phyloP scores from a whole-genome alignment of 192 early-diverging fungal species.

The Geranomyces michiganensis region DNA sequence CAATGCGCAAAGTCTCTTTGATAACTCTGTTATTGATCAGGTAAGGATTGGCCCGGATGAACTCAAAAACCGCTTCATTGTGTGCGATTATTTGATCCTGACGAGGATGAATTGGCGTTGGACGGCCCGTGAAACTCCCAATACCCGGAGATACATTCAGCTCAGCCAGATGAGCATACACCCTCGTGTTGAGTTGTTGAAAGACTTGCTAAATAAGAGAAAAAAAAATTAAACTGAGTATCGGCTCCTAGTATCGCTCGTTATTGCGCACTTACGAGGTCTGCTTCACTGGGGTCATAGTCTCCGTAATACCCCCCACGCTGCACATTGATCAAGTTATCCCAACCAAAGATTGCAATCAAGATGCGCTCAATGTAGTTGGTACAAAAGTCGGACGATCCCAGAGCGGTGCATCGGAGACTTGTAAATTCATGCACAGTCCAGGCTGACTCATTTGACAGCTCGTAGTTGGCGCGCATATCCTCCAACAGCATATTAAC shows the following conservation, averaged over 20 bases:
- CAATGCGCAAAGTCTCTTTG: too few relatives aligned
- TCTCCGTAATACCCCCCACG: conserved; percentile 19
- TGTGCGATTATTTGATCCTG: too few relatives aligned
- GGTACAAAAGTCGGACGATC: not conserved
- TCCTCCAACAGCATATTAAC: not conserved
- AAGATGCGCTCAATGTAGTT: conserved; percentile 9
- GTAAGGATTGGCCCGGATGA: too few relatives aligned
- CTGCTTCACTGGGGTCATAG: conserved; percentile 1
- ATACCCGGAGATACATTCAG: too few relatives aligned
- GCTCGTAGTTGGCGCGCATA: not conserved
- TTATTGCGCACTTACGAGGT: conserved; percentile 1
- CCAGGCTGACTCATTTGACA: not conserved
- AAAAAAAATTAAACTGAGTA: too few relatives aligned
- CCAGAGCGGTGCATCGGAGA: not conserved
- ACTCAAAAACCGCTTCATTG: too few relatives aligned
- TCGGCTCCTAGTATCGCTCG: not conserved
- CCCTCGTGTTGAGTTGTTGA: not conserved
- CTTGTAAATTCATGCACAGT: not conserved
- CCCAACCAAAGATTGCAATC: conserved; percentile 22
- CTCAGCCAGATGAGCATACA: too few relatives aligned
- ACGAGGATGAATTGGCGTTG: too few relatives aligned
- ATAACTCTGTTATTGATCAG: too few relatives aligned
- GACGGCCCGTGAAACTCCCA: too few relatives aligned
- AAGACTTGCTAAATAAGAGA: not conserved
- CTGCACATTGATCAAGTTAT: conserved; percentile 22